Conservation (phyloP, 2,329 filamentous ascomycete genomes). For the Neonectria neomacrospora region DNA sequence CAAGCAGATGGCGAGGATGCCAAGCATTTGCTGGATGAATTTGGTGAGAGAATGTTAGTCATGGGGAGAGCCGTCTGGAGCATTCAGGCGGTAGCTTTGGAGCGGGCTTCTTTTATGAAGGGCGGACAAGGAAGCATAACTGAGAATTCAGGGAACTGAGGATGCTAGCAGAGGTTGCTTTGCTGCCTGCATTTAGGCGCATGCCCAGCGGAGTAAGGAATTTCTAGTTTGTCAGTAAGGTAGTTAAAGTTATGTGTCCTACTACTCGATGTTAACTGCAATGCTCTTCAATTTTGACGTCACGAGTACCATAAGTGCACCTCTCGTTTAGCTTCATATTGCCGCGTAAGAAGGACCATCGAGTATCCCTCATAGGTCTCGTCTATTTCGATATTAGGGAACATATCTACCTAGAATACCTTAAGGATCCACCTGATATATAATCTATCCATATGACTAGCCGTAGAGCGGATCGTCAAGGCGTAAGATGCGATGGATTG, state of each 20-base stretch:
- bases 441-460: slow-evolving; percentile 21
- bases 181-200: neutral
- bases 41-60: slow-evolving; percentile 22
- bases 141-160: neutral
- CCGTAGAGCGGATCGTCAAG: neutral
- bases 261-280: neutral
- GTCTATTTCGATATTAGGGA: neutral
- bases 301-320: neutral
- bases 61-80: slow-evolving; percentile 32
- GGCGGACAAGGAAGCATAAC: neutral
- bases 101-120: slow-evolving; percentile 20
- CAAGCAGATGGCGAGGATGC: neutral
- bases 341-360: neutral
- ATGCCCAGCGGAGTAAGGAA: neutral
- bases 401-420: neutral
- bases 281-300: neutral
- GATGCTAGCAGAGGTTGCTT: neutral
- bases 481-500: neutral
- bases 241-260: too few relatives aligned
- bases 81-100: slow-evolving; percentile 29
- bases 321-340: neutral
- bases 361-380: neutral
- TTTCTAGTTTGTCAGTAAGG: neutral
- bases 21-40: slow-evolving; percentile 2
- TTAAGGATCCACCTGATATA: slow-evolving; percentile 33